phyloP scores from a whole-genome alignment of 2,329 filamentous ascomycete genomes.

The Aspergillus versicolor region DNA sequence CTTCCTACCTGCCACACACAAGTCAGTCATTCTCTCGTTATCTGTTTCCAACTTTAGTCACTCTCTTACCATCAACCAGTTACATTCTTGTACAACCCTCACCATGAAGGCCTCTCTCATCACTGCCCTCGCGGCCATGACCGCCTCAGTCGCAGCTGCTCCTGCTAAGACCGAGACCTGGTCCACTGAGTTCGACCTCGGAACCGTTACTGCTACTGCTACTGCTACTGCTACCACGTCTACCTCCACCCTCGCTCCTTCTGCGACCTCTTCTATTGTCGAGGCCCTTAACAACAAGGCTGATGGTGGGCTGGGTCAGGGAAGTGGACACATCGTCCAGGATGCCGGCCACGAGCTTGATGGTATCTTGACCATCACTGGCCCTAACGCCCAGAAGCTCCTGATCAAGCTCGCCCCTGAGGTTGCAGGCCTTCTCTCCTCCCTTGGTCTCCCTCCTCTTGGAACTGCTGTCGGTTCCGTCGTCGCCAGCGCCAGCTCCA shows the following conservation, averaged over 20 bases:
- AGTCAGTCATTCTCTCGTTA: conserved; percentile 15
- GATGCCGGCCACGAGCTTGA: conserved; percentile 26
- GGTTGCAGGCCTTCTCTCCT: conserved; percentile 24
- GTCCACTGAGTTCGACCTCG: conserved; percentile 15
- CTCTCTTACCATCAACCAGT: conserved; percentile 17
- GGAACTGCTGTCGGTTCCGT: conserved; percentile 28
- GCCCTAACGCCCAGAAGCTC: conserved; percentile 28
- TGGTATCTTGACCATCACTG: conserved; percentile 29
- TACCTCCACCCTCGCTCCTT: too few relatives aligned
- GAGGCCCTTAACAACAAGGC: conserved; percentile 1
- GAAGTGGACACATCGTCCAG: conserved; percentile 26
- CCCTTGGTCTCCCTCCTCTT: conserved; percentile 27
- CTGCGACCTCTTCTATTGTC: too few relatives aligned
- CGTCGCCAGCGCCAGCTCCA: conserved; percentile 15
- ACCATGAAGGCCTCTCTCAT: conserved; percentile 28
- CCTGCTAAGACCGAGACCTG: conserved; percentile 15
- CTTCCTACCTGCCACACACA: conserved; percentile 8
- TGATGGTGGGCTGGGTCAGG: conserved; percentile 1
- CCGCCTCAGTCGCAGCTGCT: conserved; percentile 24
- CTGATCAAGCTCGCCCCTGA: conserved; percentile 32
- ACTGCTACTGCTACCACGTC: conserved; percentile 8
- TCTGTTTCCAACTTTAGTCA: conserved; percentile 19
- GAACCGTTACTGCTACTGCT: conserved; percentile 1
- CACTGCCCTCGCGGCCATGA: conserved; percentile 24
- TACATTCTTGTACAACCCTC: conserved; percentile 14